These are phyloP conservation scores for Cercospora sp. DNA, from an alignment of 2,329 filamentous ascomycete species.

Conservation along the genomic window DNA sequence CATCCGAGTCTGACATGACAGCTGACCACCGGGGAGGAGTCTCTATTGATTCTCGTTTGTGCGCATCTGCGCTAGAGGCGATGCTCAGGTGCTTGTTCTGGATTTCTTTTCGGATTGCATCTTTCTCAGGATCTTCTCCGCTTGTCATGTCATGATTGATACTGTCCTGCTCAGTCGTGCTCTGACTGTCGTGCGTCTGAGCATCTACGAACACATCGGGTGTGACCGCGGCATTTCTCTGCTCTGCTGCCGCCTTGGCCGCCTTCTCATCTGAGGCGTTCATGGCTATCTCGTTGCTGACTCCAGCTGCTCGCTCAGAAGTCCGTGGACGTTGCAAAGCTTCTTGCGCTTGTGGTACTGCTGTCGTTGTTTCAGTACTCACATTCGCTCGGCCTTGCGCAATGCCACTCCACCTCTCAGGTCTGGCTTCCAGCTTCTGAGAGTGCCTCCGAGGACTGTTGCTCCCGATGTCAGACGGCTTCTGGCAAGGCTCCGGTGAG, in stretches of 20 bases:
- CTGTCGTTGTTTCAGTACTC: not conserved
- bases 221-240: not conserved
- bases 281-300: constrained; percentile 11
- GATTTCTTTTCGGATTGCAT: constrained; percentile 24
- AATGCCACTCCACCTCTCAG: constrained; percentile 15
- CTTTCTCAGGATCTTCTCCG: constrained; percentile 22
- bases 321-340: not conserved
- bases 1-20: constrained; percentile 22
- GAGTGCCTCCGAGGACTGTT: not conserved
- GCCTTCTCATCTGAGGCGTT: constrained; percentile 22
- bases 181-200: not conserved
- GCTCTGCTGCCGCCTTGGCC: constrained; percentile 8
- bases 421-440: constrained; percentile 7
- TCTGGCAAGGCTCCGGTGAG: constrained; percentile 3
- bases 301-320: not conserved
- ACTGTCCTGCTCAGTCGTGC: not conserved
- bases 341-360: not conserved
- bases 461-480: constrained; percentile 6
- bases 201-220: constrained; percentile 9
- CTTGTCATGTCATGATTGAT: not conserved
- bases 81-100: constrained; percentile 24
- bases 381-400: constrained; percentile 12
- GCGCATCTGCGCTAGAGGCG: constrained; percentile 18
- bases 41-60: constrained; percentile 28
- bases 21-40: constrained; percentile 24